These are phyloP conservation scores for Martiniozyma asiatica DNA, from an alignment of 1,139 yeast species.

Conservation along the genomic window DNA sequence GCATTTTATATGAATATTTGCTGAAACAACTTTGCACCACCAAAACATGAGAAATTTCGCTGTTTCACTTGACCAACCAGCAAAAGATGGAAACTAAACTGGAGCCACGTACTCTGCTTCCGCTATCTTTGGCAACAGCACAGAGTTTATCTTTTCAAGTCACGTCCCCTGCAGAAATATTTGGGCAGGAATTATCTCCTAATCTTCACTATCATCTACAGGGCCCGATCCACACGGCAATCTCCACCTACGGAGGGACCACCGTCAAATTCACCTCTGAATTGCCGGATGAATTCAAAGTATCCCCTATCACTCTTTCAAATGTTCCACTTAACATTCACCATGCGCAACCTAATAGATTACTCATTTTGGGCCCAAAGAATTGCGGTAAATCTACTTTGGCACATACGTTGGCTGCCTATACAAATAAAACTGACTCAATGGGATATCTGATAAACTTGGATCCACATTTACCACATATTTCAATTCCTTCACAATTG, in stretches of 20 bases:
- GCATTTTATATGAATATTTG: too few relatives aligned
- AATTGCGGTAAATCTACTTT: constrained; percentile 72
- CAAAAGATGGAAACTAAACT: too few relatives aligned
- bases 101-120: too few relatives aligned
- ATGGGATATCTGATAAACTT: constrained; percentile 63
- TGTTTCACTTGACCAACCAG: too few relatives aligned
- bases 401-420: constrained; percentile 56
- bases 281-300: not conserved
- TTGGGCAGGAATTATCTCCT: constrained; percentile 3
- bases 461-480: constrained; percentile 71
- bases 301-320: not conserved
- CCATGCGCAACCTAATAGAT: constrained; percentile 15
- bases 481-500: constrained; percentile 74
- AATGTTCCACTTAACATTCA: constrained; percentile 4
- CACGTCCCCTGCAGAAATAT: too few relatives aligned
- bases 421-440: constrained; percentile 49
- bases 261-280: not conserved
- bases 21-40: too few relatives aligned
- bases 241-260: constrained; percentile 1
- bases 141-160: too few relatives aligned
- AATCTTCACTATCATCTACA: constrained; percentile 1
- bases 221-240: constrained; percentile 1
- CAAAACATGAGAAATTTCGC: too few relatives aligned
- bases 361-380: constrained; percentile 61
- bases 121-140: too few relatives aligned